Conservation (phyloP, 176 grass and related monocot species). For the Stipa capillata region DNA sequence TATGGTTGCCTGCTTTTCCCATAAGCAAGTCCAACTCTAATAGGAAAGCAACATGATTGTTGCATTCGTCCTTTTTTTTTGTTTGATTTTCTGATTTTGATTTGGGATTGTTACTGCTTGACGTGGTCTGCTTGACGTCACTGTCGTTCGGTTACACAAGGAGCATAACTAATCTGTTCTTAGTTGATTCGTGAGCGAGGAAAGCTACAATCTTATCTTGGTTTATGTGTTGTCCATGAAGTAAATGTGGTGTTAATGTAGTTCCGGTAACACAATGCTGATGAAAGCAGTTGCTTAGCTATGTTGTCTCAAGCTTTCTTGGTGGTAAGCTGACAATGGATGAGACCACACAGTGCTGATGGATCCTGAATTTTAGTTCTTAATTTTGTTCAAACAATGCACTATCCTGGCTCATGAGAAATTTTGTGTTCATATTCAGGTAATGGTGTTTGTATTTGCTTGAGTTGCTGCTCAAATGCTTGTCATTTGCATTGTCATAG, state of each 20-base stretch:
- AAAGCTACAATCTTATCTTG: slow-evolving; percentile 19
- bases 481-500: slow-evolving; percentile 17
- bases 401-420: neutral
- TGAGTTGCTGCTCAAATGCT: neutral
- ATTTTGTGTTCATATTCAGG: neutral
- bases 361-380: neutral
- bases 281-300: slow-evolving; percentile 25
- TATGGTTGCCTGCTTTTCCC: too few relatives aligned
- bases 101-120: too few relatives aligned
- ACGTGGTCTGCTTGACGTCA: too few relatives aligned
- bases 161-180: too few relatives aligned
- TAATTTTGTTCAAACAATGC: too few relatives aligned
- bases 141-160: neutral
- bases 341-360: slow-evolving; percentile 22
- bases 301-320: too few relatives aligned
- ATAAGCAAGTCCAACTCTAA: too few relatives aligned
- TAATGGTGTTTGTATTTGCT: neutral
- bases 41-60: too few relatives aligned
- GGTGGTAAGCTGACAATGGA: too few relatives aligned
- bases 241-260: slow-evolving; percentile 28
- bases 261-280: slow-evolving; percentile 6
- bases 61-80: too few relatives aligned
- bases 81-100: too few relatives aligned
- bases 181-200: neutral
- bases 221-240: slow-evolving; percentile 18